Conservation (phyloP, 306 rosid genomes). For the Heteromeles arbutifolia region DNA sequence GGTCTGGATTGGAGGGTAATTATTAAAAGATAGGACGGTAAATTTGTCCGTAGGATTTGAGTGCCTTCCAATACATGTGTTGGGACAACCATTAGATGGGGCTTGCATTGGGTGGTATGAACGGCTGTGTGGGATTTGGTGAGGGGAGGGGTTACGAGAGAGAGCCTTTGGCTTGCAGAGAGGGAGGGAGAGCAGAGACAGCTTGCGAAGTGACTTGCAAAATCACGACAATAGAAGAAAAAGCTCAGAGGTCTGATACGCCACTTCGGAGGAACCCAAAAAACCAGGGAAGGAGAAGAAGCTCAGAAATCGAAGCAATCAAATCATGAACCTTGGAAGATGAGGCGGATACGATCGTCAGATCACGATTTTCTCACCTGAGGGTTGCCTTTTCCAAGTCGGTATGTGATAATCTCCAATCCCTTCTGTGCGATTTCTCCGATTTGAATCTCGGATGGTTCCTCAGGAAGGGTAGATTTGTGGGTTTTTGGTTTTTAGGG, state of each 20-base stretch:
- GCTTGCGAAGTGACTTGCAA: too few relatives aligned
- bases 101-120: too few relatives aligned
- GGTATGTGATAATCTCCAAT: slow-evolving; percentile 17
- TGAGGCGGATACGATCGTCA: slow-evolving; percentile 98
- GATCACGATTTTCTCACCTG: slow-evolving; percentile 96
- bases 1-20: too few relatives aligned
- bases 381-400: slow-evolving; percentile 88
- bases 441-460: neutral
- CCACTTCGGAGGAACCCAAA: neutral
- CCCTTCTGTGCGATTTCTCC: neutral
- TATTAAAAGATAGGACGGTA: too few relatives aligned
- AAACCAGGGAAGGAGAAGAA: slow-evolving; percentile 7
- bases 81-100: too few relatives aligned
- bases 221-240: too few relatives aligned
- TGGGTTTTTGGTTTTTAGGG: neutral
- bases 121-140: too few relatives aligned
- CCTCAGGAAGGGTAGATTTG: neutral
- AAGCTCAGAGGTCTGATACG: neutral
- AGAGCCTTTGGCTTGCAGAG: too few relatives aligned
- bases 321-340: slow-evolving; percentile 53
- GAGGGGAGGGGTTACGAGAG: too few relatives aligned
- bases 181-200: too few relatives aligned
- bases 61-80: too few relatives aligned
- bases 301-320: neutral
- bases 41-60: too few relatives aligned